Conservation (phyloP, 768 basidiomycete species). For the Rhizopogon sp. region DNA sequence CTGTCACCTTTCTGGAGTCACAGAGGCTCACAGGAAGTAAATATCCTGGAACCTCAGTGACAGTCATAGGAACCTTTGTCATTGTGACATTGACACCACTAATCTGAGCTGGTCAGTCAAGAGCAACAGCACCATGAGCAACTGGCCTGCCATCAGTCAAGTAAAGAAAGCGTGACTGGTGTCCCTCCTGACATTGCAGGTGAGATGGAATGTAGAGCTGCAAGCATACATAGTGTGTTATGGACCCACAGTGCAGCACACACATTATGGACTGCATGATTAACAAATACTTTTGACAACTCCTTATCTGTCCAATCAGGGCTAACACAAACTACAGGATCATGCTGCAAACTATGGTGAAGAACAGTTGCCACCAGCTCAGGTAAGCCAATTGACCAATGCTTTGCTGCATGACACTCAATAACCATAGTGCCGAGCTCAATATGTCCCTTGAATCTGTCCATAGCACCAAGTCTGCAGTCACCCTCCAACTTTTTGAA, state of each 20-base stretch:
- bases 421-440: conserved; percentile 27
- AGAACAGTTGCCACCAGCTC: conserved; percentile 27
- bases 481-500: conserved; percentile 15
- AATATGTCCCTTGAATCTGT: conserved; percentile 19
- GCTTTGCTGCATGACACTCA: conserved; percentile 11
- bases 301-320: conserved; percentile 12
- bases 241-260: conserved; percentile 13
- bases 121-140: conserved; percentile 1
- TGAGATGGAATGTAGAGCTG: conserved; percentile 3
- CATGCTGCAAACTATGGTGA: conserved; percentile 12
- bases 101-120: not conserved
- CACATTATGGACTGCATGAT: conserved; percentile 17
- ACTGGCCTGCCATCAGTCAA: not conserved
- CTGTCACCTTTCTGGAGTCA: not conserved
- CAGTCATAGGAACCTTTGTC: not conserved
- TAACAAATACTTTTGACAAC: conserved; percentile 10
- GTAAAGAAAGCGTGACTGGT: not conserved
- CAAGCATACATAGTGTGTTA: conserved; percentile 5
- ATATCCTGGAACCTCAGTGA: conserved; percentile 5
- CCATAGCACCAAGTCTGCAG: not conserved
- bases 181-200: not conserved
- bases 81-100: conserved; percentile 5
- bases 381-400: conserved; percentile 19
- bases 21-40: conserved; percentile 1
- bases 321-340: conserved; percentile 15